Evolutionary conservation across 345 rosid genomes (phyloP).

Genomic region (Passiflora organensis): DNA sequence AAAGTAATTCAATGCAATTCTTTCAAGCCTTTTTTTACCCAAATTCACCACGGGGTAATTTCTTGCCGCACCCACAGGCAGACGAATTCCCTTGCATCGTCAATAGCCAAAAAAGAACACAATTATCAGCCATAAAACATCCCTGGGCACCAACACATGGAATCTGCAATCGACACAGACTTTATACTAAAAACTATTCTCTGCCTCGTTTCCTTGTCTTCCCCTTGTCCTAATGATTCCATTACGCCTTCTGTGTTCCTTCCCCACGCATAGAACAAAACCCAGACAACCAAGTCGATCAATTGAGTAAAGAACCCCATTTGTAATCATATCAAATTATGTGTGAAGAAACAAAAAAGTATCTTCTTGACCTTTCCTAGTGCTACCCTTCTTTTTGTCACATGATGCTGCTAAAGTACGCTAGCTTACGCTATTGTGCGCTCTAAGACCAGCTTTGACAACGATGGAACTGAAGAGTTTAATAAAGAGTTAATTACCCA

Average conservation of each 20-base stretch:
- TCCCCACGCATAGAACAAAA: neutral
- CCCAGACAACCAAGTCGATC: neutral
- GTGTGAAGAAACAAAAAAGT: neutral
- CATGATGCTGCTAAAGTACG: neutral
- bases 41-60: no score
- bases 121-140: neutral
- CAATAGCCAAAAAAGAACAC: neutral
- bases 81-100: neutral
- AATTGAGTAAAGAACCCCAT: neutral
- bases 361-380: constrained; percentile 3
- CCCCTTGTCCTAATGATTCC: constrained; percentile 20
- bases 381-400: neutral
- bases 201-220: constrained; percentile 22
- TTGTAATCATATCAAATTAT: neutral
- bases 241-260: constrained; percentile 10
- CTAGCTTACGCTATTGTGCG: neutral
- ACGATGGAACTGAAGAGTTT: no score
- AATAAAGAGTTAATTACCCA: neutral
- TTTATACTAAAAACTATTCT: constrained; percentile 15
- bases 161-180: constrained; percentile 13
- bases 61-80: no score
- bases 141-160: constrained; percentile 17
- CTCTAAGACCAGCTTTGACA: neutral
- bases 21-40: no score
- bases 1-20: no score